Base-by-base conservation (phyloP, 2,329 filamentous ascomycete genomes). In the Nakataea oryzae region DNA sequence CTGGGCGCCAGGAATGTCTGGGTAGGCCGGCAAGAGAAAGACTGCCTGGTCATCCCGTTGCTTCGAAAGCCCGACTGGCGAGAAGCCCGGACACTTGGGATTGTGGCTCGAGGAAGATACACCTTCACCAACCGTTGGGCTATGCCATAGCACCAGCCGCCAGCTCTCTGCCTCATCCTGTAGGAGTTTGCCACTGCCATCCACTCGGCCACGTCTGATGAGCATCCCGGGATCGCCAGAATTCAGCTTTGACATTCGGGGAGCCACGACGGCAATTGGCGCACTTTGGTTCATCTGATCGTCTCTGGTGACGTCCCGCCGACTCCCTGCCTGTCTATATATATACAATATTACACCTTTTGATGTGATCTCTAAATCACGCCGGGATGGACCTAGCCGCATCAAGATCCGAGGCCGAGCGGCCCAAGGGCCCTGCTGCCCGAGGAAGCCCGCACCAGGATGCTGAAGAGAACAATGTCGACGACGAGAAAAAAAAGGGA, bases 401-500 rank as follows among this genome's bases (percentile, higher is more conserved):
- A 21, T 41, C 41, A 14, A 24, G 17, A 29, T 27, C 27, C 29
- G 58, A 59, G 26, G 29, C 34, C 28, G 58, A n/a, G 26, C 41
- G 29, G 28, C 50, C 58, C 41, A 27, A 59, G 9, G 58, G 14
- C 21, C 21, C 47, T 24, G 58, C 27, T 11, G 27, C 58, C 13
- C 26, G 60, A n/a, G 27, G 54, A 34, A 54, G 17, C 24, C 57
- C 60, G 11, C 21, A 63, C 72, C 66, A 65, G 67, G 67, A 32
- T 50, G 70, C 66, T 24, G 65, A 71, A 32, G 74, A 72, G 61
- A 73, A 73, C 14, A 73, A 74, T 29, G 77, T 77, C 13, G 77
- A 79, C 58, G 68, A 71, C n/a, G 74, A 73, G 60, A 70, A 74
- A 27, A 82, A 80, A 67, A 83, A 80, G 68, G 68, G 74, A 3